phyloP scores from a whole-genome alignment of 257 asterid genomes.

The Forsythia suspensa region DNA sequence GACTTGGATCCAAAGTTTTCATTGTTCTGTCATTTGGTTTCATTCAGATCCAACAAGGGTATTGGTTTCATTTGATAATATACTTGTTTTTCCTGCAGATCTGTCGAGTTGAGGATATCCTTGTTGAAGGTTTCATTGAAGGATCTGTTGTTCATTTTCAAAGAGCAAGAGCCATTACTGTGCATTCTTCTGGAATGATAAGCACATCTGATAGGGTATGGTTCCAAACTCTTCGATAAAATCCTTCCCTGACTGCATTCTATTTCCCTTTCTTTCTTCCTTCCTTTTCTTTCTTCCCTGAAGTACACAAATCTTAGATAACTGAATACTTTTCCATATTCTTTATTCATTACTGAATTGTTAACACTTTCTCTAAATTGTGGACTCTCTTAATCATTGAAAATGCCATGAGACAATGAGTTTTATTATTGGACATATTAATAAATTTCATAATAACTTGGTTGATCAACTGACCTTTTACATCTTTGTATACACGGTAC shows the following conservation, averaged over 20 bases:
- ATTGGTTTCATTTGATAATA: neutral
- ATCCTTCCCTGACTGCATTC: neutral
- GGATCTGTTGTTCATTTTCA: slow-evolving; percentile 99
- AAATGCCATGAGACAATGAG: too few species aligned
- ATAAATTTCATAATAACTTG: too few species aligned
- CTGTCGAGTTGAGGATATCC: slow-evolving; percentile 97
- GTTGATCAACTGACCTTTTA: too few species aligned
- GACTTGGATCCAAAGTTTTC: too few species aligned
- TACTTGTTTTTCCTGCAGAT: slow-evolving; percentile 43
- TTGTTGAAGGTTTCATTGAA: slow-evolving; percentile 85
- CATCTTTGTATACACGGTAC: too few species aligned
- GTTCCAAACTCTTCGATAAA: neutral
- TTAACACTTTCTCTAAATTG: neutral
- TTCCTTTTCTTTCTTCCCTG: too few species aligned
- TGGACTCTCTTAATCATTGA: too few species aligned
- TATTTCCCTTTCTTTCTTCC: neutral
- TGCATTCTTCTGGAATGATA: slow-evolving; percentile 74
- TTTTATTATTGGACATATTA: too few species aligned
- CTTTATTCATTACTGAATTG: slow-evolving; percentile 9
- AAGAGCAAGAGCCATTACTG: slow-evolving; percentile 77
- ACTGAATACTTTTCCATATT: neutral
- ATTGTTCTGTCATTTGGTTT: too few species aligned
- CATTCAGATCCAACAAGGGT: too few species aligned
- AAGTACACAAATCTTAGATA: neutral
- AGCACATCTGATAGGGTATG: slow-evolving; percentile 97